phyloP scores from a whole-genome alignment of 1,284 basidiomycete species.

The Ceratobasidium sp. region DNA sequence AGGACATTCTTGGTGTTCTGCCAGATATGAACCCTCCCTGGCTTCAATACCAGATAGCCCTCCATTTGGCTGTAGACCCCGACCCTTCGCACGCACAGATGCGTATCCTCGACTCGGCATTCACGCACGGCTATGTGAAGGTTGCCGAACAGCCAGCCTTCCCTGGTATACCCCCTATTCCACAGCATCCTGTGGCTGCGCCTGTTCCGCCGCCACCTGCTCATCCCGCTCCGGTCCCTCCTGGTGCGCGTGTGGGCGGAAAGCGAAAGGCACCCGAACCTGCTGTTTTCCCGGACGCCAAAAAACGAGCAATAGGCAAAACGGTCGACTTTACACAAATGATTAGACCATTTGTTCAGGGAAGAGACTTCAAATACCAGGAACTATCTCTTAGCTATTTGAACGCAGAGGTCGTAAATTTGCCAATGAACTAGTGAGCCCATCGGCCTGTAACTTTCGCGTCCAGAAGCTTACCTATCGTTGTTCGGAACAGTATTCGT shows the following conservation, averaged over 20 bases:
- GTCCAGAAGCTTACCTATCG: not conserved
- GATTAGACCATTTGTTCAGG: not conserved
- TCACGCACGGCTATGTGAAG: slow-evolving; percentile 24
- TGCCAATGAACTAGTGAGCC: slow-evolving; percentile 16
- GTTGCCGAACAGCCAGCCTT: not conserved
- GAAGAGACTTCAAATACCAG: not conserved
- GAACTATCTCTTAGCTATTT: slow-evolving; percentile 19
- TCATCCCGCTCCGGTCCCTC: not conserved
- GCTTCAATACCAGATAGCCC: slow-evolving; percentile 11
- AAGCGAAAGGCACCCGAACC: slow-evolving; percentile 32
- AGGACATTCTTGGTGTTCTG: slow-evolving; percentile 22
- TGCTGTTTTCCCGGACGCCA: not conserved
- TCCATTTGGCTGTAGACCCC: slow-evolving; percentile 17
- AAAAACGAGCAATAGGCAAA: not conserved
- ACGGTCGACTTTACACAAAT: slow-evolving; percentile 22
- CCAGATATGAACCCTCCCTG: slow-evolving; percentile 18
- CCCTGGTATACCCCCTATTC: not conserved
- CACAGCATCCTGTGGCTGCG: not conserved
- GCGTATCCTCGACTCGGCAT: slow-evolving; percentile 22
- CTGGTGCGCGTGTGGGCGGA: not conserved
- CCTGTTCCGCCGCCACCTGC: slow-evolving; percentile 1
- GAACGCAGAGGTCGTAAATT: slow-evolving; percentile 1
- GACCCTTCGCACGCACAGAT: not conserved
- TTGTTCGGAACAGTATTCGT: slow-evolving; percentile 7
- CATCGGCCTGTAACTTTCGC: not conserved